Evolutionary conservation across 1,284 basidiomycete genomes (phyloP).

Genomic region (Mycosarcoma mackinlayi): DNA sequence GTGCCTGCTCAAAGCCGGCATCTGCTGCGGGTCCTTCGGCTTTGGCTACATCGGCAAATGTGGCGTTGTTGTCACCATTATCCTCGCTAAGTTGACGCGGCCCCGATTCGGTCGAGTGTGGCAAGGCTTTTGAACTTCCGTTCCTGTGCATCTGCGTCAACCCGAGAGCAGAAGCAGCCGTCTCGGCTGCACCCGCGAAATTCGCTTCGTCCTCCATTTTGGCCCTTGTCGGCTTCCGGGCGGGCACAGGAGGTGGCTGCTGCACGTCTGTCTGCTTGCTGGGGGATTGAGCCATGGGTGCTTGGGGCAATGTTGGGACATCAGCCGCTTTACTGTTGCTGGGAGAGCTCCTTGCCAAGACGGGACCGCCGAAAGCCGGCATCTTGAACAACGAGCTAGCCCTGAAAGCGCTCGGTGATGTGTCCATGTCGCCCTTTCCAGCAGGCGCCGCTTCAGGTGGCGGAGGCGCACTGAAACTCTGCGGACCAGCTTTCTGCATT

Average conservation of each 20-base stretch:
- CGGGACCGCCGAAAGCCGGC: constrained; percentile 36
- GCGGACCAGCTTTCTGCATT: constrained; percentile 52
- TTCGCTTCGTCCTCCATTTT: background rate
- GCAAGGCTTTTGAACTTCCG: background rate
- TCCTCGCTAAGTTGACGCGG: background rate
- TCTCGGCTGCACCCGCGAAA: background rate
- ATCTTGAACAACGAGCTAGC: constrained; percentile 46
- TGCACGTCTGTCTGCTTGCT: background rate
- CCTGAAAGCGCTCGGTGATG: constrained; percentile 31
- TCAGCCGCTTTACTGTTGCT: background rate
- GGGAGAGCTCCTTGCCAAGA: background rate
- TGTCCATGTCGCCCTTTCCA: constrained; percentile 13
- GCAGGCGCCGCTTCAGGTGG: constrained; percentile 9
- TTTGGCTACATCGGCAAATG: constrained; percentile 25
- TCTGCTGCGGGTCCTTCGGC: constrained; percentile 29
- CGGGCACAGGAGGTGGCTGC: constrained; percentile 12
- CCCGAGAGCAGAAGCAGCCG: constrained; percentile 9
- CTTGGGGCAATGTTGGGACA: background rate
- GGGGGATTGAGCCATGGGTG: background rate
- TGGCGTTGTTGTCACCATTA: background rate
- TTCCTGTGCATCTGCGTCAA: constrained; percentile 15
- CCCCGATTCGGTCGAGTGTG: background rate
- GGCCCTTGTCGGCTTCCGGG: background rate
- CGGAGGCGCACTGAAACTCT: constrained; percentile 55
- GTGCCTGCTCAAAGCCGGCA: constrained; percentile 17